These are phyloP conservation scores for Drechslerella dactyloides DNA, from an alignment of 2,329 filamentous ascomycete species.

Conservation along the genomic window DNA sequence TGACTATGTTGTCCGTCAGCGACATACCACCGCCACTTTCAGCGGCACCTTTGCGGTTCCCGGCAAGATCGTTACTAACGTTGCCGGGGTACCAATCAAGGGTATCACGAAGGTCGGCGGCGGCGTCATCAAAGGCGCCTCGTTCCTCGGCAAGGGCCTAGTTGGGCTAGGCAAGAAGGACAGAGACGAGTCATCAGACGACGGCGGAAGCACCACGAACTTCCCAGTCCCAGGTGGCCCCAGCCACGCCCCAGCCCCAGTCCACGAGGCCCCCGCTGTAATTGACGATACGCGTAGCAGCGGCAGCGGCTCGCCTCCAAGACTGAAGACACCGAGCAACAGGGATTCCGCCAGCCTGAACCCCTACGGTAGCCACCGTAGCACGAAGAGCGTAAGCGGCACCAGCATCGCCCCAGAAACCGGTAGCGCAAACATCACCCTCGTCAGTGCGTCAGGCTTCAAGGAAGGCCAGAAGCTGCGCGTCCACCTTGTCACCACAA, in stretches of 20 bases:
- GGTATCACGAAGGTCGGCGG: constrained; percentile 80
- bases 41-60: constrained; percentile 85
- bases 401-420: constrained; percentile 68
- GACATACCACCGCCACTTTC: constrained; percentile 92
- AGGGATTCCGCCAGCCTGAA: constrained; percentile 58
- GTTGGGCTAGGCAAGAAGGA: constrained; percentile 71
- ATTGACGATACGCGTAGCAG: constrained; percentile 37
- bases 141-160: constrained; percentile 86
- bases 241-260: background rate
- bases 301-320: constrained; percentile 34
- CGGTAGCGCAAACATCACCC: constrained; percentile 79
- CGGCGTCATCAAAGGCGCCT: constrained; percentile 84
- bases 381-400: constrained; percentile 65
- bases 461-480: constrained; percentile 79
- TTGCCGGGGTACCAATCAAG: constrained; percentile 89
- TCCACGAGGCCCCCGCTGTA: constrained; percentile 8
- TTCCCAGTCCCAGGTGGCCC: constrained; percentile 21
- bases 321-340: constrained; percentile 43
- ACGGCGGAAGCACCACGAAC: constrained; percentile 24
- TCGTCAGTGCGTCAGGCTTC: constrained; percentile 80
- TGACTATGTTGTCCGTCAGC: constrained; percentile 82
- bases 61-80: constrained; percentile 82
- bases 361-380: constrained; percentile 61
- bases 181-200: constrained; percentile 60
- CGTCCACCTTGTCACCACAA: constrained; percentile 67